phyloP scores from a whole-genome alignment of 139 green algal genomes.

The Astrephomene gubernaculifera region DNA sequence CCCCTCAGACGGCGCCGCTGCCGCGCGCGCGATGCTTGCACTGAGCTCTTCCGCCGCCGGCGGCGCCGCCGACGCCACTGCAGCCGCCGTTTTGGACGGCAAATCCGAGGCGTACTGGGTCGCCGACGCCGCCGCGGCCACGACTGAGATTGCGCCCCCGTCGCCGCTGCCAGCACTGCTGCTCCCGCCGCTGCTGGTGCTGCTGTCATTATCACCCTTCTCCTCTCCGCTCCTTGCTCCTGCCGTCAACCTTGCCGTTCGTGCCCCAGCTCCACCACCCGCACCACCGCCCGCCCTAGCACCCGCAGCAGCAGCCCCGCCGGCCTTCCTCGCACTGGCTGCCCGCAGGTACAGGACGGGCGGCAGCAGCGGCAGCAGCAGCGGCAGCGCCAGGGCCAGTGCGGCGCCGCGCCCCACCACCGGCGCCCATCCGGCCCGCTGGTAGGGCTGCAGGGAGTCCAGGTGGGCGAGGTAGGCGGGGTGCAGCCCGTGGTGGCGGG shows the following conservation, averaged over 20 bases:
- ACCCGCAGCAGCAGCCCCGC: no score
- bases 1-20: background rate
- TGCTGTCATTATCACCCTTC: no score
- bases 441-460: constrained; percentile 41
- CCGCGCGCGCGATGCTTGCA: background rate
- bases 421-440: background rate
- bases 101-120: background rate
- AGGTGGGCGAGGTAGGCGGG: constrained; percentile 39
- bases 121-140: no score
- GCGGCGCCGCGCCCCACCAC: background rate
- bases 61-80: background rate
- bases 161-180: no score
- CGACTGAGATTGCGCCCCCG: no score
- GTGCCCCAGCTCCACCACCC: no score
- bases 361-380: constrained; percentile 21
- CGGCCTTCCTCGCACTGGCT: no score
- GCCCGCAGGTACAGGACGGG: constrained; percentile 6
- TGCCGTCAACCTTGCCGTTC: no score
- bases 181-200: background rate
- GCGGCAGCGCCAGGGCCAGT: background rate
- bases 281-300: no score
- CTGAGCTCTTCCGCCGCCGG: background rate
- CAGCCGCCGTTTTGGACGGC: background rate
- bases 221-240: background rate
- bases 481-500: constrained; percentile 35